Base-by-base conservation (phyloP, 2,329 filamentous ascomycete genomes). In the Colletotrichum tropicicola region DNA sequence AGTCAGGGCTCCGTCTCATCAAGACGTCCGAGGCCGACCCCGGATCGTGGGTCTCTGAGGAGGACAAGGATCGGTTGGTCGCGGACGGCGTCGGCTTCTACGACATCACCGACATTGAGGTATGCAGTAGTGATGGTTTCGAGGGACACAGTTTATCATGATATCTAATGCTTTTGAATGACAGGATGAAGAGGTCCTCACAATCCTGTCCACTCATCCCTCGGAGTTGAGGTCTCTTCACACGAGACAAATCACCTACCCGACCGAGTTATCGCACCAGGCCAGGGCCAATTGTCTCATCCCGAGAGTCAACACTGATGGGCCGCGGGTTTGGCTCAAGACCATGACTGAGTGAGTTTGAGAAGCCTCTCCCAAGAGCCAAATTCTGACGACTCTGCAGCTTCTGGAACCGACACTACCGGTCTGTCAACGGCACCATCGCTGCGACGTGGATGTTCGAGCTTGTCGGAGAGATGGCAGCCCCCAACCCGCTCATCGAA, bases 401-500 rank as follows among this genome's bases (percentile, higher is more conserved):
- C 47, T 79, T 78, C 68, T 76, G 77, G 53, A 81, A 79, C 70
- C 79, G 79, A 30, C 81, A 83, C 73, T 83, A 83, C 73, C 72
- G 71, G 53, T 79, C 76, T 5, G 72, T 74, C 0, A 80, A 80
- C 59, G 80, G 80, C 3, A 75, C 78, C 1, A 72, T 79, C 17
- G 77, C 81, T 5, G 77, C 78, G 0, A 70, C 74, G 4, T 84
- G 81, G 80, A 74, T 84, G 15, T 77, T 78, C 67, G 73, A 76
- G 58, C 77, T 75, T 13, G 74, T 81, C 35, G 70, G 74, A 41
- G 73, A 71, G 52, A 72, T 81, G 32, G 78, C 79, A 8, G 70
- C 77, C 15, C 73, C 73, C 39, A 80, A 80, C 68, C 67, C 79
- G 3, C 72, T 76, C 19, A 81, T 82, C 45, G 78, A 74, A 0